Evolutionary conservation across 2,329 filamentous ascomycete species (phyloP), one percentile per base, ranked within the genome.

Genomic region (Pseudopithomyces maydicus): DNA sequence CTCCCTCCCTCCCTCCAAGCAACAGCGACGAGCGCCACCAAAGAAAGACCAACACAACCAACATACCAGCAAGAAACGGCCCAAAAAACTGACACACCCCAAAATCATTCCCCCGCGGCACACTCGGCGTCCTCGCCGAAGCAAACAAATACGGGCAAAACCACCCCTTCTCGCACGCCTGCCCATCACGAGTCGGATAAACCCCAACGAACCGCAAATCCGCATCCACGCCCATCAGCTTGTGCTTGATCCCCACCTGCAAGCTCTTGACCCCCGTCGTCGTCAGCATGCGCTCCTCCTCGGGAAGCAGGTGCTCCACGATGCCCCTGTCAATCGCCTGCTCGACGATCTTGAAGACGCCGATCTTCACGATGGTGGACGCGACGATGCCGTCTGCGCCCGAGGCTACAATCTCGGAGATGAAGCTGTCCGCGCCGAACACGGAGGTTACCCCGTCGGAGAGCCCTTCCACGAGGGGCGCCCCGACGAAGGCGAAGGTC

Each of bases 181-280:
- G 64, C 1, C 54, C n/a, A 49, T 72, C 62, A 14, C 20, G 29
- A 1, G 67, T 43, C 0, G 72, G 67, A 55, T 66, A 67, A 4
- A 71, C 63, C 14, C 70, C 68, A 0, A 56, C 57, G 45, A 76
- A 74, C 1, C 71, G 55, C 41, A 78, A 36, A 56, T 76, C 74
- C 3, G 75, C 74, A 48, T 77, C 71, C 3, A 77, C 73, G 42
- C 74, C 74, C 73, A 78, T 77, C 44, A 77, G 63, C 26, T 77
- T 77, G 48, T 77, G 76, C 57, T 75, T 75, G 55, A 77, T 71
- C 39, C 69, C 64, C 12, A 76, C 69, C 46, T 75, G 73, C 44
- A 77, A 36, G 36, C 69, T 75, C 61, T 73, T 76, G 19, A 76
- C 70, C 38, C 66, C 68, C 1, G 68, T 73, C 5, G 74, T 77